Evolutionary conservation across 1,139 yeast genomes (phyloP).

Genomic region (Tardiomyces blankii): DNA sequence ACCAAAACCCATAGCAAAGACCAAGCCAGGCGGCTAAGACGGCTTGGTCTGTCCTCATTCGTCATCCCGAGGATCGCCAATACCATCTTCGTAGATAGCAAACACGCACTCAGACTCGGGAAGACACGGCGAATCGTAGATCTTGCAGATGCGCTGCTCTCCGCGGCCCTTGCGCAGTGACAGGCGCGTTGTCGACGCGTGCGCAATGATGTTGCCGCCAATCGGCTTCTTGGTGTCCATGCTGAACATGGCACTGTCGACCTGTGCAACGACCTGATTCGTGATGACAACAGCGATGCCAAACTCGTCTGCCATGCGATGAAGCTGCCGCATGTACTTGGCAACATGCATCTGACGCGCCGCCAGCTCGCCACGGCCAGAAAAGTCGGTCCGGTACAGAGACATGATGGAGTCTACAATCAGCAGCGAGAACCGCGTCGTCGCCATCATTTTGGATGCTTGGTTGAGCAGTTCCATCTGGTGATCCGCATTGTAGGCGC

Average conservation of each 20-base stretch:
- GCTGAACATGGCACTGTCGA: constrained; percentile 84
- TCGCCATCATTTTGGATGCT: constrained; percentile 96
- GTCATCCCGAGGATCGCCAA: constrained; percentile 87
- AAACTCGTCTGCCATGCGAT: constrained; percentile 91
- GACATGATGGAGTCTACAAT: constrained; percentile 97
- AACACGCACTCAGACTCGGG: constrained; percentile 94
- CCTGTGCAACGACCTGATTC: constrained; percentile 97
- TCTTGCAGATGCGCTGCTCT: constrained; percentile 86
- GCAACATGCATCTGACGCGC: constrained; percentile 95
- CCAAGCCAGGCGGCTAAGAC: too few relatives aligned
- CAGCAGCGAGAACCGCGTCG: constrained; percentile 62
- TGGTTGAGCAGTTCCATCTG: constrained; percentile 76
- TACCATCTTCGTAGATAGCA: constrained; percentile 94
- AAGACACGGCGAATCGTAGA: constrained; percentile 89
- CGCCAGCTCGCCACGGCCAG: constrained; percentile 93
- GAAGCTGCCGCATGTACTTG: constrained; percentile 81
- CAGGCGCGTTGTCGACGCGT: constrained; percentile 86
- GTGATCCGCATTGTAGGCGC: constrained; percentile 96
- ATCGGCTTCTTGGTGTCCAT: constrained; percentile 99
- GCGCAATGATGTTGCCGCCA: constrained; percentile 98
- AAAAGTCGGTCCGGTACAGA: constrained; percentile 84
- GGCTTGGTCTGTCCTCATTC: too few relatives aligned
- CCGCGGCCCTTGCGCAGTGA: constrained; percentile 85
- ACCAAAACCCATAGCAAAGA: neutral
- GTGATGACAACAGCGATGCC: constrained; percentile 98